Base-by-base conservation (phyloP, 768 basidiomycete genomes). In the Rubroboletus pulcherrimus region DNA sequence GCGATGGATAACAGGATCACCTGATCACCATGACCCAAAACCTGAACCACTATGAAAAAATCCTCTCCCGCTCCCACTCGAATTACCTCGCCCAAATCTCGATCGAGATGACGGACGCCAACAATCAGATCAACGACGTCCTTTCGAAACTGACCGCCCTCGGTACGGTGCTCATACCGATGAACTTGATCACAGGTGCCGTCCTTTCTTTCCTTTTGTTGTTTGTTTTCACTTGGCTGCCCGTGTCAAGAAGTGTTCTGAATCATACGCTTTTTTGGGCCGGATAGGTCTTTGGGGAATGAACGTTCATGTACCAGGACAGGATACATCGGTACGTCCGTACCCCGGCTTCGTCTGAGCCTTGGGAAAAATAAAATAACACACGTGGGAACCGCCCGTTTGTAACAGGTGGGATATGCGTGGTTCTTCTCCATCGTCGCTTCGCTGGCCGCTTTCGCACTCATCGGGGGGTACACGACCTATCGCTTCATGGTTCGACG, bases 1-100 rank as follows among this genome's bases (percentile, higher is more conserved):
- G 1, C 11, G 34, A 37, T 15, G n/a, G 17, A 19, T 11, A 19
- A 14, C 62, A 85, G 81, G 97, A 99, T 72, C 97, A 99, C 75
- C 74, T 99, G 71, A 98, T 98, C 73, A 99, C 97, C 21, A 98
- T 98, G 94, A 99, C 97, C 3, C 97, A 99, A 74, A 98, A 96
- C 69, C 70, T 99, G 79, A 99, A 98, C 70, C 97, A 98, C 74
- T 99, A 98, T 77, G 97, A 99, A 71, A 99, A 98, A 79, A 98
- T 99, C 67, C 80, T 99, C 9, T 98, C 96, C 5, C 87, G 97
- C 39, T 98, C 96, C 39, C 97, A 99, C 73, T 98, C 95, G 37
- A 99, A 99, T 70, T 99, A 99, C 75, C 87, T 99, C 49, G 97
- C 97, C 1, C 97, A 98, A 67, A 99, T 99, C 63, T 97, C 94